phyloP scores from a whole-genome alignment of 2,329 filamentous ascomycete species.

The Triangularia setosa region DNA sequence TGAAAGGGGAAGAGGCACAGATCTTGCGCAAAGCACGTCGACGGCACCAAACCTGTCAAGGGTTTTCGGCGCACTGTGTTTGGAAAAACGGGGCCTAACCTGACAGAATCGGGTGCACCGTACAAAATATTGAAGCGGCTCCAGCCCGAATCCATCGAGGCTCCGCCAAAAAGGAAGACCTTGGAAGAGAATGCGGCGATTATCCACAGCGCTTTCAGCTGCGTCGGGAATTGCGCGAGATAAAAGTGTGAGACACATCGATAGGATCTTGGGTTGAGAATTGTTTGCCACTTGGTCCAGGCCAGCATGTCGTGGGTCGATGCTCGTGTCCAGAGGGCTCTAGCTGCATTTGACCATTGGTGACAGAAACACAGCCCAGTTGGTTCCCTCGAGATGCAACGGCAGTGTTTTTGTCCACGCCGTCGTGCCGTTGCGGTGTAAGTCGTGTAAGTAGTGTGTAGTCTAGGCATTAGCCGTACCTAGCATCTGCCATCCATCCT shows the following conservation, averaged over 20 bases:
- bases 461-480: too few species aligned
- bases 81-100: slow-evolving; percentile 21
- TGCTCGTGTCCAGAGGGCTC: not conserved
- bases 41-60: not conserved
- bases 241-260: not conserved
- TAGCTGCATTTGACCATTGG: not conserved
- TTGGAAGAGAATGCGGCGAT: not conserved
- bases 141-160: not conserved
- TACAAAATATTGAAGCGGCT: slow-evolving; percentile 5
- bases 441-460: too few species aligned
- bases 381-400: not conserved
- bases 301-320: not conserved
- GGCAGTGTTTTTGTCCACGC: too few species aligned
- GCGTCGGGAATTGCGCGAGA: not conserved
- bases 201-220: not conserved
- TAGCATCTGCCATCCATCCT: too few species aligned
- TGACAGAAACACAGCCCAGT: not conserved
- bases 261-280: not conserved
- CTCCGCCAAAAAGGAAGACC: not conserved
- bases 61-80: slow-evolving; percentile 24
- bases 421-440: too few species aligned
- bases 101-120: not conserved
- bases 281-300: not conserved
- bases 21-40: not conserved
- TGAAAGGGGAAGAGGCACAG: not conserved